Evolutionary conservation across 176 grass and related monocot species (phyloP).

Genomic region (Ensete glaucum): DNA sequence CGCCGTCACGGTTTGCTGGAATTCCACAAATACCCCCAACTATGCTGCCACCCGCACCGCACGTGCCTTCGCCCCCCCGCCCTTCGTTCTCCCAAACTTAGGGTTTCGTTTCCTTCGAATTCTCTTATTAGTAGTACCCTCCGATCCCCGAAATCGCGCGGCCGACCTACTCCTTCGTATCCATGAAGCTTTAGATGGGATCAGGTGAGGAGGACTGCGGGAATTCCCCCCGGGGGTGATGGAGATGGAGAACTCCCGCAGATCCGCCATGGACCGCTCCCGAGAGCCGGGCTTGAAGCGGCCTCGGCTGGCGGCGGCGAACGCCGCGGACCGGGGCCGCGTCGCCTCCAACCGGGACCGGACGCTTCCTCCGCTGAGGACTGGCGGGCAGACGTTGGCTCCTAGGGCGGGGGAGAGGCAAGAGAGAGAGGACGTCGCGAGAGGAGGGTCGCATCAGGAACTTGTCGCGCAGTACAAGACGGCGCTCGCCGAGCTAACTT

Average conservation of each 20-base stretch:
- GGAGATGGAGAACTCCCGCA: constrained; percentile 33
- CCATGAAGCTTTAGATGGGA: neutral
- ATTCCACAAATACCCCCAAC: too few species aligned
- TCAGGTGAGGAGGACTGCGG: neutral
- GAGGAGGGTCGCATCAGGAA: constrained; percentile 38
- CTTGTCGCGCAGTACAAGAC: constrained; percentile 83
- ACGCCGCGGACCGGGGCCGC: constrained; percentile 20
- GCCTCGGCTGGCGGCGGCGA: constrained; percentile 33
- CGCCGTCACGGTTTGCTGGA: too few species aligned
- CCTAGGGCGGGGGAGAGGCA: constrained; percentile 3
- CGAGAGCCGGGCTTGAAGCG: constrained; percentile 58
- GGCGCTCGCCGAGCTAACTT: constrained; percentile 85
- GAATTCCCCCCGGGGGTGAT: neutral
- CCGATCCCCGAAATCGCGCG: neutral
- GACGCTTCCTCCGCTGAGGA: neutral
- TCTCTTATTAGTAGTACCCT: neutral
- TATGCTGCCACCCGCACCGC: too few species aligned
- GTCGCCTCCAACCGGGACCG: constrained; percentile 1
- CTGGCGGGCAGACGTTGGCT: neutral
- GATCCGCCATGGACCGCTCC: constrained; percentile 42
- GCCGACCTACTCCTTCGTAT: neutral
- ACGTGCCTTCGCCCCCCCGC: neutral
- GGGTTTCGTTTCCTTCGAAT: constrained; percentile 2
- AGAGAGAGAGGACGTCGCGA: constrained; percentile 8
- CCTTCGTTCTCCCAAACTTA: neutral